Base-by-base conservation (phyloP, 768 basidiomycete genomes). In the Leucosporidium creatinivorum region DNA sequence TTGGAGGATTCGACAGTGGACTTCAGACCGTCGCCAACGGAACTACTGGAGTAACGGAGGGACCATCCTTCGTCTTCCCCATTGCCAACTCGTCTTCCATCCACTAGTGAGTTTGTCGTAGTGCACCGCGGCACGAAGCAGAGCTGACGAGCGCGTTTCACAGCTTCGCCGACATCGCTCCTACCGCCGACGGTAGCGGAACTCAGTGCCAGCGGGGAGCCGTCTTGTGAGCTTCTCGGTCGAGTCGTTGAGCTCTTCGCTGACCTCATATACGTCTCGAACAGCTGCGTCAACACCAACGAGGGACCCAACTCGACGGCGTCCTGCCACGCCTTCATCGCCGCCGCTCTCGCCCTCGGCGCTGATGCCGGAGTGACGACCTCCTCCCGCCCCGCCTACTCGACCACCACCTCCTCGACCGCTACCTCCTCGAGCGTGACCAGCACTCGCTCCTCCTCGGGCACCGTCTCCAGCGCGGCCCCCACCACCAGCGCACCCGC, bases 261-360 rank as follows among this genome's bases (percentile, higher is more conserved):
- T 55, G 18, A 30, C 33, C 44, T 58, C 18, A n/a, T 21, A 23
- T n/a, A 21, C 18, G 23, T 0, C 6, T 5, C 2, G 17, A 4
- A 19, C 47, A 69, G 69, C 65, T 70, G 69, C 48, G 30, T 69
- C 57, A 70, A 70, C 69, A 67, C 63, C 30, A 52, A 67, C 60
- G 69, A 70, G 52, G 18, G 23, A 1, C 21, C 30, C 31, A 31
- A 61, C 60, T 6, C 48, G 2, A 26, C 47, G 4, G 31, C 51
- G 18, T 49, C 65, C 25, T 70, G 69, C 62, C 56, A 64, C 56
- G 6, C 49, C 33, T 66, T 63, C 60, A 55, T 62, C 23, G 33
- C 66, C 6, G 51, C 48, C 44, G 69, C 69, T 3, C 44, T 62
- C 28, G 65, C 66, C 26, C 60, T 67, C 55, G 69, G 69, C 26